Conservation (phyloP, 768 basidiomycete genomes). For the Macrolepiota albuminosa region DNA sequence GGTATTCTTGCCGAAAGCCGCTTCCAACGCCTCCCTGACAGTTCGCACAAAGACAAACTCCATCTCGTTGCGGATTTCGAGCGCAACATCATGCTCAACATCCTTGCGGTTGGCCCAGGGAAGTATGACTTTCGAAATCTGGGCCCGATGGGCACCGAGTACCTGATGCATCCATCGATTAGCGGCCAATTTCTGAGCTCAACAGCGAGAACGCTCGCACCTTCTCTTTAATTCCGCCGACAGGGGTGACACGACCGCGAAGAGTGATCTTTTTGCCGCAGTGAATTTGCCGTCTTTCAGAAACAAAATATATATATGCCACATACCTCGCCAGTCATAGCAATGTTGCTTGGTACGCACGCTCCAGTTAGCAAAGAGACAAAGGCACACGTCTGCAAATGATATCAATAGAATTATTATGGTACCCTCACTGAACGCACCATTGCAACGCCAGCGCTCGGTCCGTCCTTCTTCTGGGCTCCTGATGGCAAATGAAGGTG, state of each 20-base stretch:
- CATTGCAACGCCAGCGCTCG: constrained; percentile 88
- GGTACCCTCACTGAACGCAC: constrained; percentile 31
- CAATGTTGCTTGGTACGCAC: constrained; percentile 64
- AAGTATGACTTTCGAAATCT: constrained; percentile 77
- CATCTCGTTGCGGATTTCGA: constrained; percentile 68
- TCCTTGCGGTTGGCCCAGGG: constrained; percentile 85
- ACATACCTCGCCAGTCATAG: constrained; percentile 86
- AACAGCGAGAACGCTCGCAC: constrained; percentile 14
- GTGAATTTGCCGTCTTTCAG: not conserved
- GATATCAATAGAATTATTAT: not conserved
- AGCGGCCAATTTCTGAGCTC: not conserved
- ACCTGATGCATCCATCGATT: constrained; percentile 31
- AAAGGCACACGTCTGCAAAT: constrained; percentile 70
- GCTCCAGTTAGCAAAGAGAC: constrained; percentile 80
- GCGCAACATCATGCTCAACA: constrained; percentile 79
- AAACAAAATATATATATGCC: not conserved
- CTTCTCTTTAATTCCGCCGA: constrained; percentile 92
- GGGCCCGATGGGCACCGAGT: constrained; percentile 84
- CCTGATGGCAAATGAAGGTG: constrained; percentile 89
- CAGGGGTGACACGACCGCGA: constrained; percentile 74
- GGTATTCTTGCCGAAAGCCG: constrained; percentile 71
- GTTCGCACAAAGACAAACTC: constrained; percentile 79
- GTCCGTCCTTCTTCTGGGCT: constrained; percentile 91
- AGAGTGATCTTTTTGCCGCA: constrained; percentile 58
- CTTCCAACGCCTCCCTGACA: constrained; percentile 76